Evolutionary conservation across 768 basidiomycete species (phyloP), one percentile per base, ranked within the genome.

Genomic region (Leucocoprinus birnbaumii): DNA sequence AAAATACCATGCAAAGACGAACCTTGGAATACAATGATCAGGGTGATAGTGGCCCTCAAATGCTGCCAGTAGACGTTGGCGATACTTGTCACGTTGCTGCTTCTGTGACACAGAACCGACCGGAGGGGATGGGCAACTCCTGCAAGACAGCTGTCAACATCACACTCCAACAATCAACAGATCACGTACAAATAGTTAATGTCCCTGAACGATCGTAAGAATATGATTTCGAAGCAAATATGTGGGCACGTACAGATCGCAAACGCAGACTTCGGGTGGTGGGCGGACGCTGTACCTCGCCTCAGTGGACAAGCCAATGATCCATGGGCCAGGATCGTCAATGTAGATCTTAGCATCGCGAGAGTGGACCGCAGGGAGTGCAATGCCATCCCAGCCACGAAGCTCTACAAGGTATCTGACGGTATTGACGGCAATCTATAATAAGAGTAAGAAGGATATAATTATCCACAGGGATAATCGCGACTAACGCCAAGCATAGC

Each of bases 261-360:
- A 85, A 40, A 97, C 77, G 65, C 90, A 93, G 27, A 95, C 86
- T 65, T 98, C 96, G 0, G 89, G 75, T 1, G 85, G 74, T 8
- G 87, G 80, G 24, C 87, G 77, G 18, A 92, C 75, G 60, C 89
- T 81, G 66, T 92, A 89, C 56, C 91, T 80, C 7, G 89, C 87
- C 65, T 95, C 89, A 1, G 90, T 91, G 10, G 91, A 84, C 37
- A 96, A 77, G 34, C 91, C 95, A 68, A 98, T 83, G 62, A 98
- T 94, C 86, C 93, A 98, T 57, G 96, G 96, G 31, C 95, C 95
- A 41, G 95, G 93, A 68, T 98, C 94, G 61, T 98, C 94, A 58
- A 95, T 87, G 61, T 93, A 91, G 50, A 98, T 91, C 66, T 89
- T 91, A 24, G 92, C 87, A 60, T 97, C 96, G 43, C 95, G 85